Evolutionary conservation across 2,329 filamentous ascomycete species (phyloP).

Genomic region (Penicillium occitanis): DNA sequence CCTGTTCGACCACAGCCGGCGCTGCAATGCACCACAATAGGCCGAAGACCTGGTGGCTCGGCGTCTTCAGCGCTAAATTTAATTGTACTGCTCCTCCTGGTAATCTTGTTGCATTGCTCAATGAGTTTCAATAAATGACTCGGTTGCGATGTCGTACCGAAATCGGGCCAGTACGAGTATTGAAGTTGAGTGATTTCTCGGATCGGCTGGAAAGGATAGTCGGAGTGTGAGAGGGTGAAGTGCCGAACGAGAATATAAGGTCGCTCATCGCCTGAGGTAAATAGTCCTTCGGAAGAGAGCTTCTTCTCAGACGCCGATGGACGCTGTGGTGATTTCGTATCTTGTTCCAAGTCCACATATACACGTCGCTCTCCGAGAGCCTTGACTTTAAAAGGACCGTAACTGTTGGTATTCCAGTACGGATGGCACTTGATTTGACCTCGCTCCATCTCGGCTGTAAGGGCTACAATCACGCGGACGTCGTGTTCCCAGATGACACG

Average conservation of each 20-base stretch:
- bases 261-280: slow-evolving; percentile 52
- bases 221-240: slow-evolving; percentile 75
- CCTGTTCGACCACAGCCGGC: slow-evolving; percentile 94
- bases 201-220: slow-evolving; percentile 77
- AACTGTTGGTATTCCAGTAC: slow-evolving; percentile 81
- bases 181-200: slow-evolving; percentile 93
- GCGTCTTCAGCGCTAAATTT: slow-evolving; percentile 52
- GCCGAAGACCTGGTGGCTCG: slow-evolving; percentile 56
- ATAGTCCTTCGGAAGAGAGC: slow-evolving; percentile 30
- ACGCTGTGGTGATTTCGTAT: slow-evolving; percentile 39
- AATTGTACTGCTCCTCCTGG: slow-evolving; percentile 40
- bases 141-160: slow-evolving; percentile 87
- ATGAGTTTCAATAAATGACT: slow-evolving; percentile 82
- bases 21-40: slow-evolving; percentile 90
- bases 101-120: slow-evolving; percentile 76
- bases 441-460: slow-evolving; percentile 90
- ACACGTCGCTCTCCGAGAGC: slow-evolving; percentile 78
- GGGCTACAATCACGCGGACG: slow-evolving; percentile 89
- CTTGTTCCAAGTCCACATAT: slow-evolving; percentile 61
- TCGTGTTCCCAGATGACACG: slow-evolving; percentile 97
- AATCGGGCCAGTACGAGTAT: slow-evolving; percentile 96
- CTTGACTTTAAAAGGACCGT: slow-evolving; percentile 73
- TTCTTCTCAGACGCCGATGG: slow-evolving; percentile 33
- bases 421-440: slow-evolving; percentile 93
- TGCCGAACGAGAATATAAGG: slow-evolving; percentile 83